Evolutionary conservation across 129 eudicot genomes (phyloP).

Genomic region (Helichrysum umbraculigerum): DNA sequence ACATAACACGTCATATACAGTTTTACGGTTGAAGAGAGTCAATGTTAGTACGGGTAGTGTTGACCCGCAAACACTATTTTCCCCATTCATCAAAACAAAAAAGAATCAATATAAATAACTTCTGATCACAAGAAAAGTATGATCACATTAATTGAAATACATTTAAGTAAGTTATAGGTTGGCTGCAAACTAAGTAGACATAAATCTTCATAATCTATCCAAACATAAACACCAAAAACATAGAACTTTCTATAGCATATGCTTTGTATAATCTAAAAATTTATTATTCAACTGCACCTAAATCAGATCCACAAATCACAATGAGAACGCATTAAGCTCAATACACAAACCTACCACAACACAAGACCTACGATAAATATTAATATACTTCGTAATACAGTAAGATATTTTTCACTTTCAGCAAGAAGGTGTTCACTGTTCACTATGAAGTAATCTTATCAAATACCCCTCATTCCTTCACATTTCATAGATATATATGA

Average conservation of each 20-base stretch:
- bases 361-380: neutral
- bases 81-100: neutral
- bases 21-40: too few species aligned
- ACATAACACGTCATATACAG: too few species aligned
- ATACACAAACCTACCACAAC: neutral
- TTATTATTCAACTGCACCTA: neutral
- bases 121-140: neutral
- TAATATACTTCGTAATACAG: neutral
- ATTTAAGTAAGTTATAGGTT: neutral
- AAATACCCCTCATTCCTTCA: neutral
- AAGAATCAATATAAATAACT: neutral
- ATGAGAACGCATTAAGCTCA: neutral
- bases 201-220: neutral
- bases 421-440: neutral
- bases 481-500: neutral
- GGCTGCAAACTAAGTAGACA: neutral
- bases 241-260: neutral
- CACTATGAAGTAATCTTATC: neutral
- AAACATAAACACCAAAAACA: neutral
- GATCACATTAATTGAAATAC: neutral
- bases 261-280: neutral
- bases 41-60: too few species aligned
- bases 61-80: too few species aligned
- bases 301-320: neutral
- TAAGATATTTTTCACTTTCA: neutral